Conservation (phyloP, 2,329 filamentous ascomycete genomes). For the Chaetomiaceae sp. region DNA sequence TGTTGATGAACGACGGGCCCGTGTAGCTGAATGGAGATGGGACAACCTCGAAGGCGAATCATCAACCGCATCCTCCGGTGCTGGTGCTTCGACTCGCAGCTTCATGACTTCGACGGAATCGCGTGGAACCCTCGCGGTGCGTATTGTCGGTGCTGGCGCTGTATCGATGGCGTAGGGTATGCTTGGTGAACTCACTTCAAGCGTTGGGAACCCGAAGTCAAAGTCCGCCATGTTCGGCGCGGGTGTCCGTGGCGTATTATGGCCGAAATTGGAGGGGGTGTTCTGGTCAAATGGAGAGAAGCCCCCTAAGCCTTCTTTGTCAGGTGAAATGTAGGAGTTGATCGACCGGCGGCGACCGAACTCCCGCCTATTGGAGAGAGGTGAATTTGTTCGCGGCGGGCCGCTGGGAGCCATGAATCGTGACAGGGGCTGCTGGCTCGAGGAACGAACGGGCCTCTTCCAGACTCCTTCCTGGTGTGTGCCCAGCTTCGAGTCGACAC, state of each 20-base stretch:
- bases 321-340: conserved; percentile 17
- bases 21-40: conserved; percentile 16
- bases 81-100: conserved; percentile 1
- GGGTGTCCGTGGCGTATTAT: neutral
- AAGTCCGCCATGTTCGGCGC: neutral
- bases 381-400: neutral
- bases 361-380: neutral
- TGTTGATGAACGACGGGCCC: conserved; percentile 15
- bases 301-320: neutral
- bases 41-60: conserved; percentile 12
- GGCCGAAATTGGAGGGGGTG: neutral
- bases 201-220: conserved; percentile 1
- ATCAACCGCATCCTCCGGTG: conserved; percentile 4
- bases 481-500: neutral
- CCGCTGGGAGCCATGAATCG: neutral
- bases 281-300: neutral
- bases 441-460: conserved; percentile 19
- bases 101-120: conserved; percentile 24
- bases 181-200: neutral
- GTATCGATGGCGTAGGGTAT: conserved; percentile 7
- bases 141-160: conserved; percentile 3
- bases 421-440: conserved; percentile 1
- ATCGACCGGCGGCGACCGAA: conserved; percentile 19
- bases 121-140: conserved; percentile 15
- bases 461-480: conserved; percentile 11